Base-by-base conservation (phyloP, 768 basidiomycete genomes). In the Hygrocybe coccinea region DNA sequence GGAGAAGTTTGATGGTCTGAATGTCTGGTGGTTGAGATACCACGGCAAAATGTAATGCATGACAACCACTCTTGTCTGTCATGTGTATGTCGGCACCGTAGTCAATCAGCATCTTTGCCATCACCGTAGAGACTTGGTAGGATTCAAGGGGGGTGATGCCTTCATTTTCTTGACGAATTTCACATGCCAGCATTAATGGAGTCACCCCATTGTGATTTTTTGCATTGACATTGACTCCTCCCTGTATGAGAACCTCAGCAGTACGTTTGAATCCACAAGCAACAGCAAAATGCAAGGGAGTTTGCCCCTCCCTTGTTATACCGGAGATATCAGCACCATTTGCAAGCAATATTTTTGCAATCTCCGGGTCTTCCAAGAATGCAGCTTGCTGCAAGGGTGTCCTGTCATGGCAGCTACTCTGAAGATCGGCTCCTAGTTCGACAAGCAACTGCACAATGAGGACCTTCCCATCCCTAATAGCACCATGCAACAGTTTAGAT, bases 371-470 rank as follows among this genome's bases (percentile, higher is more conserved):
- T 11, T 33, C 17, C 19, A 44, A 49, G 52, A 44, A 50, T 7
- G 57, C 43, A 24, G 57, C 57, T 24, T 25, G 52, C 29, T 58
- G 54, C 48, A 58, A 41, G 11, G 54, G 38, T 9, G 57, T 50
- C 46, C 57, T 39, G 17, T 48, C 57, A n/a, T 43, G 19, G 14
- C 49, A 25, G 8, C 38, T 33, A 41, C 49, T 36, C 38, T 50
- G 47, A 47, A 53, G 19, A 14, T 58, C 57, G 9, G 57, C 48
- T 49, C 57, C 57, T 49, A 58, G 57, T 36, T 58, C 57, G 19
- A 58, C 33, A 8, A 58, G 57, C 5, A 58, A 53, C 17, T 12
- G 48, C 47, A 50, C 57, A 34, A 58, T 58, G 22, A 55, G 17
- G 1, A 49, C 49, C 35, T 58, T 58, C 35, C 54, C 48, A 24